Conservation (phyloP, 352 stramenopile species). For the Globisporangium parvum region DNA sequence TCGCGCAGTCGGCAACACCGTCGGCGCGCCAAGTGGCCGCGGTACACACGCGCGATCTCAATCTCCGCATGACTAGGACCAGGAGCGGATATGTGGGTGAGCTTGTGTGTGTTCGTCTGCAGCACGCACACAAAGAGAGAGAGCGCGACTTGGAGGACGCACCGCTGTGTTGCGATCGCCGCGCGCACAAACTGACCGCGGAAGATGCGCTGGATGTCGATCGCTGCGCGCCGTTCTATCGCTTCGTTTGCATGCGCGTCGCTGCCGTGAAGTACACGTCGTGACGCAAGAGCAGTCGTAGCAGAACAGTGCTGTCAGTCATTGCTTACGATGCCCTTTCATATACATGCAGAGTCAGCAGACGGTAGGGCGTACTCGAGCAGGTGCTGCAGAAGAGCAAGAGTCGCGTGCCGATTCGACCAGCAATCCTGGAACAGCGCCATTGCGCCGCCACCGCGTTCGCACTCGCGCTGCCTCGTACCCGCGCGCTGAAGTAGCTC, state of each 20-base stretch:
- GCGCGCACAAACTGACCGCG: slow-evolving; percentile 47
- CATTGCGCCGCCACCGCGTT: slow-evolving; percentile 16
- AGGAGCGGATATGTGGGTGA: no score
- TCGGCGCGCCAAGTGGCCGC: slow-evolving; percentile 41
- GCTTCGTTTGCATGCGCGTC: slow-evolving; percentile 40
- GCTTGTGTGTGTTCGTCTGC: neutral
- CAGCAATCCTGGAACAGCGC: slow-evolving; percentile 68
- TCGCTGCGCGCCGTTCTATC: slow-evolving; percentile 29
- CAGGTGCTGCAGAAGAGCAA: slow-evolving; percentile 43
- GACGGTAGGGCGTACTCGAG: slow-evolving; percentile 26
- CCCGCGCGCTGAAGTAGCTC: no score
- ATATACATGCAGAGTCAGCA: neutral
- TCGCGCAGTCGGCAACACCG: slow-evolving; percentile 19
- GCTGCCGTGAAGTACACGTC: slow-evolving; percentile 13
- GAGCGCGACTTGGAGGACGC: slow-evolving; percentile 5
- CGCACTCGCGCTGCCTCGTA: no score
- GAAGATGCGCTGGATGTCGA: slow-evolving; percentile 60
- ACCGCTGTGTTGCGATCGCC: slow-evolving; percentile 29
- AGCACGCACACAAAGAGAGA: neutral
- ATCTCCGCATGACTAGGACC: slow-evolving; percentile 38
- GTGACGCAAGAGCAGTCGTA: neutral
- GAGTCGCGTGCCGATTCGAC: slow-evolving; percentile 31
- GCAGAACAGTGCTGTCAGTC: neutral
- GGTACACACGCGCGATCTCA: slow-evolving; percentile 48
- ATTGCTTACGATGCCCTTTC: neutral